Evolutionary conservation across 257 asterid genomes (phyloP).

Genomic region (Datura wrightii): DNA sequence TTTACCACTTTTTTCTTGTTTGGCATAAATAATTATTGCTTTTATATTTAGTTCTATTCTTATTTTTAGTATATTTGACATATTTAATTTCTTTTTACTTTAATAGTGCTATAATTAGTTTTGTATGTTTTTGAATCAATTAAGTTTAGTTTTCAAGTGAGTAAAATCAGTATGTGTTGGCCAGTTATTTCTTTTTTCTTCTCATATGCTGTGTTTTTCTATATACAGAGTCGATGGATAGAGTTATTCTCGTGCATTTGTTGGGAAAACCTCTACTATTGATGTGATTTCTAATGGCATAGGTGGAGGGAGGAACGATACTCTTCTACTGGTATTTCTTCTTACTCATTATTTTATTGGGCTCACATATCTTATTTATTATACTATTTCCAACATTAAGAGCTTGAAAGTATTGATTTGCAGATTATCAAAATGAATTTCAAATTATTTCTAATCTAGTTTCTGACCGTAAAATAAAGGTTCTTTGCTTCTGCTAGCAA

Average conservation of each 20-base stretch:
- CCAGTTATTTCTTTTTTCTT: too few species aligned
- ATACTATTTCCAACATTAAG: background rate
- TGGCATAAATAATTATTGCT: background rate
- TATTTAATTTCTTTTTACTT: background rate
- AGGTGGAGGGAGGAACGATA: conserved; percentile 74
- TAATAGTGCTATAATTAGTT: background rate
- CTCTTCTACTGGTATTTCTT: conserved; percentile 67
- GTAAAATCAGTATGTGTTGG: background rate
- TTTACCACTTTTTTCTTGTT: background rate
- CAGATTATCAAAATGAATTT: conserved; percentile 79
- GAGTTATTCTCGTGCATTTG: conserved; percentile 67
- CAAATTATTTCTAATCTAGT: conserved; percentile 77
- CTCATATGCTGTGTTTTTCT: background rate
- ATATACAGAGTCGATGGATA: conserved; percentile 56
- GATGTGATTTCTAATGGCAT: conserved; percentile 69
- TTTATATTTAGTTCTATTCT: background rate
- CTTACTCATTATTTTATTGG: background rate
- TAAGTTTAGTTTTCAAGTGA: background rate
- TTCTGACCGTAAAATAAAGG: conserved; percentile 61
- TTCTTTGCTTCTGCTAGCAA: conserved; percentile 83
- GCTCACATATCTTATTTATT: background rate
- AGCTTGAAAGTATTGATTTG: conserved; percentile 3
- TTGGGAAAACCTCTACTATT: conserved; percentile 60
- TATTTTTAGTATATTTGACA: background rate
- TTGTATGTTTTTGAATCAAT: background rate